phyloP scores from a whole-genome alignment of 1,139 yeast species.

The Pichia sp. region DNA sequence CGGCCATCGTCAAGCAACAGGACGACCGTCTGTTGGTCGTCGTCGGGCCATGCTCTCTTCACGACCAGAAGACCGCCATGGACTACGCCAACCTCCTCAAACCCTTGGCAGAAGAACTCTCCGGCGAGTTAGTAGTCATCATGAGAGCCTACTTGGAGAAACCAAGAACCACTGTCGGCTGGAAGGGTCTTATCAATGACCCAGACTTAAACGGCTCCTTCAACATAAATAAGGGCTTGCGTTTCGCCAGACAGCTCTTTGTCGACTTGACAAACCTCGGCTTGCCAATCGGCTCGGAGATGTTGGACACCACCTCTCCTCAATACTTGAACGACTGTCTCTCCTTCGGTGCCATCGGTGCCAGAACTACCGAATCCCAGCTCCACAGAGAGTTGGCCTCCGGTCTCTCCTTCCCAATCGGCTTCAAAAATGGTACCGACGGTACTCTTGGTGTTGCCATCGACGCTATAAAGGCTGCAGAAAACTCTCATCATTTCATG shows the following conservation, averaged over 20 bases:
- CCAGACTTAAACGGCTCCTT: constrained; percentile 91
- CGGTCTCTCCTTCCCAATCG: constrained; percentile 95
- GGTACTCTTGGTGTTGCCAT: constrained; percentile 90
- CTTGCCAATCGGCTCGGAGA: constrained; percentile 91
- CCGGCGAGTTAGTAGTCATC: constrained; percentile 72
- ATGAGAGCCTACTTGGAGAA: constrained; percentile 98
- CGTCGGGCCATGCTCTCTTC: constrained; percentile 94
- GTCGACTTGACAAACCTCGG: constrained; percentile 73
- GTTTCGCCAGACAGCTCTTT: constrained; percentile 81
- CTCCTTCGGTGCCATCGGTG: constrained; percentile 97
- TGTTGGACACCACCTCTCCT: constrained; percentile 98
- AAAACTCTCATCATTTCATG: constrained; percentile 91
- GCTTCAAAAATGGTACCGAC: constrained; percentile 98
- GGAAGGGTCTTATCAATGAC: constrained; percentile 98
- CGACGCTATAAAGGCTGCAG: constrained; percentile 91
- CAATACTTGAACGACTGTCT: constrained; percentile 89
- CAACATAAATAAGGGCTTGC: constrained; percentile 92
- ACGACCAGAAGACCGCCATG: constrained; percentile 82
- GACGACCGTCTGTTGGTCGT: constrained; percentile 79
- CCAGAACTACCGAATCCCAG: constrained; percentile 97
- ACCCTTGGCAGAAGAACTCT: constrained; percentile 61
- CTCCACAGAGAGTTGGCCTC: constrained; percentile 96
- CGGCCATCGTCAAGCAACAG: constrained; percentile 62
- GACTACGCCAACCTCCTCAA: constrained; percentile 77
- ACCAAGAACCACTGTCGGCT: constrained; percentile 98